Percentiles rank a stretch among this genome's conserved stretches.
Evolutionary conservation across 192 early-diverging fungal genomes (phyloP).

Genomic region (Coemansia sp.): DNA sequence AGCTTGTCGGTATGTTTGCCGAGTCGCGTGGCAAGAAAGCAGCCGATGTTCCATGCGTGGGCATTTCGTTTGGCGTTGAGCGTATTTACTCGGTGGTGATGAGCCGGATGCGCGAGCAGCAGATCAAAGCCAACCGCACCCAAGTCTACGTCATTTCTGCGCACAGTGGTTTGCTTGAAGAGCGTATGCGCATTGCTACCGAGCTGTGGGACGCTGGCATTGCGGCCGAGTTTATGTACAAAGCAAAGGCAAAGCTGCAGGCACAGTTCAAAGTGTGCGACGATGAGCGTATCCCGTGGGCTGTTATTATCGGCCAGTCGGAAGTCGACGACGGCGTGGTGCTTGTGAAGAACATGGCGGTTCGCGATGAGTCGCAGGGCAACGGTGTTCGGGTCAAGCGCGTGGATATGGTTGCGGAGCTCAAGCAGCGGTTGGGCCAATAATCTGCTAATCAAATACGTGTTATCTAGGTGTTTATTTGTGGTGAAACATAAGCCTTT

Average conservation of each 20-base stretch:
- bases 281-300: slow-evolving; percentile 83
- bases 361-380: slow-evolving; percentile 22
- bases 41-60: slow-evolving; percentile 88
- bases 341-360: slow-evolving; percentile 81
- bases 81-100: slow-evolving; percentile 87
- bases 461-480: neutral
- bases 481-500: neutral
- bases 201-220: slow-evolving; percentile 94
- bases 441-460: neutral
- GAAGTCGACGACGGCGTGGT: slow-evolving; percentile 81
- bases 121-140: slow-evolving; percentile 74
- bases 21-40: slow-evolving; percentile 52
- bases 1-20: slow-evolving; percentile 95
- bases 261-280: slow-evolving; percentile 80
- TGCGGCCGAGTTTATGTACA: slow-evolving; percentile 88
- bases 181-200: slow-evolving; percentile 80
- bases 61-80: slow-evolving; percentile 94
- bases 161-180: slow-evolving; percentile 79
- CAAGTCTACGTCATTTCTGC: slow-evolving; percentile 86
- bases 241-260: slow-evolving; percentile 82
- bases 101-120: slow-evolving; percentile 56
- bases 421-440: slow-evolving; percentile 50
- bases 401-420: slow-evolving; percentile 63
- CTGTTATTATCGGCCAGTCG: slow-evolving; percentile 82
- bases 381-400: slow-evolving; percentile 60